Evolutionary conservation across 805 yeast species (phyloP).

Genomic region (Ogataea zsoltii): DNA sequence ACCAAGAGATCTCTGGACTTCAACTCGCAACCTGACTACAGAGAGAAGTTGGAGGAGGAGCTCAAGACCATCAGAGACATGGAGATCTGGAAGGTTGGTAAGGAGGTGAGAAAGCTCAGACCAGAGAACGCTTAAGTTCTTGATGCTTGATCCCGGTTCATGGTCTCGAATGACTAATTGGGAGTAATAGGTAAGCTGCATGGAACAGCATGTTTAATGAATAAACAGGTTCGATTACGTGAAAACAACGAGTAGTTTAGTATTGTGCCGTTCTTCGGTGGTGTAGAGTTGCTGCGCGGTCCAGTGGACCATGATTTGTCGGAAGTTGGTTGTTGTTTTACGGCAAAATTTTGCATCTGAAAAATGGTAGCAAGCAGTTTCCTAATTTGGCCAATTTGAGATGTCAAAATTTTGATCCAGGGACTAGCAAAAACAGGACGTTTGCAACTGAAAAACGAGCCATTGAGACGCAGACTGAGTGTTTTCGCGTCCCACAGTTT

Average conservation of each 20-base stretch:
- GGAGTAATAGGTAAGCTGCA: not conserved
- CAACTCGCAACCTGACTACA: conserved; percentile 98
- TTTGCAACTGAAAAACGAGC: no score
- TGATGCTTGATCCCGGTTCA: conserved; percentile 3
- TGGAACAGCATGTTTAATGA: conserved; percentile 44
- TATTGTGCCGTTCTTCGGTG: no score
- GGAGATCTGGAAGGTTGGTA: conserved; percentile 99
- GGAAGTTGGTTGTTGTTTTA: no score
- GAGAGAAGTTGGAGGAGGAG: conserved; percentile 93
- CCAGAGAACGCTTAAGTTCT: conserved; percentile 89
- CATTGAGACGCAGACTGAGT: no score
- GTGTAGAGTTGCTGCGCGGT: no score
- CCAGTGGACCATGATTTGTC: no score
- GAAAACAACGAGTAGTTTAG: not conserved
- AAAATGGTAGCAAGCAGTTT: no score
- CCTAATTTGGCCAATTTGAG: no score
- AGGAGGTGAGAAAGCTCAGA: conserved; percentile 99
- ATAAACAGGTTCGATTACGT: conserved; percentile 36
- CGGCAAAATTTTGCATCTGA: no score
- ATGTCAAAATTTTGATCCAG: no score
- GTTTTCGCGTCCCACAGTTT: no score
- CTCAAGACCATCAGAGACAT: conserved; percentile 89
- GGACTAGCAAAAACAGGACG: no score
- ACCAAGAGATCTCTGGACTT: conserved; percentile 97
- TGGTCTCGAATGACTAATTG: conserved; percentile 21